Base-by-base conservation (phyloP, 768 basidiomycete genomes). In the Pleurotus salmoneostramineus region DNA sequence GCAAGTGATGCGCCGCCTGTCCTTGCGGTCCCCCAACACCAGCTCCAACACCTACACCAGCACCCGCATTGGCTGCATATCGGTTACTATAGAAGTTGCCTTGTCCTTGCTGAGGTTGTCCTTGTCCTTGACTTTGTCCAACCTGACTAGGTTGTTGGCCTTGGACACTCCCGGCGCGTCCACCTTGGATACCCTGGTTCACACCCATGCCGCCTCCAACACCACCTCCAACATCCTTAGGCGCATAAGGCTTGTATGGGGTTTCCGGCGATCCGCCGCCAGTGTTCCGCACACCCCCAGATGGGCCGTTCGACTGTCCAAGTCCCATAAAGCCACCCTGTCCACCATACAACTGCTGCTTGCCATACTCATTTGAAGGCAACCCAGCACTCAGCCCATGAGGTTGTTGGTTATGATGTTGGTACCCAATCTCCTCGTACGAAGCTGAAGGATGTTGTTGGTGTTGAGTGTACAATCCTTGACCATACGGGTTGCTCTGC, bases 171-270 rank as follows among this genome's bases (percentile, higher is more conserved):
- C 51, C 40, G 2, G 44, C 56, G 12, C 56, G 56, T 4, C 49
- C 52, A 43, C 36, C 52, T 40, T 55, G 52, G 37, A 55, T 55
- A 12, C 36, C 49, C 50, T 60, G 59, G 5, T 75, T 69, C 7
- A 73, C 74, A 17, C 75, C 76, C 34, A 78, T 74, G 4, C 78
- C 77, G 15, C 77, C 74, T 11, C 79, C 75, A 37, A 76, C 77
- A 37, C 77, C 75, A 15, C 77, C 72, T 2, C 79, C 76, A 44
- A 82, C 82, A 56, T 88, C 89, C 74, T 89, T 89, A 14, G 79
- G 74, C 3, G 80, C 82, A 65, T 91, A 91, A 8, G 88, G 85
- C 66, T 92, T 91, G 72, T 89, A 91, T 12, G 87, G 73, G 6
- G 83, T 73, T 70, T 91, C 90, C 1, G 89, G 89, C 5, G 88